These are phyloP conservation scores for Phialocephala subalpina DNA, from an alignment of 2,329 filamentous ascomycete genomes.

Conservation along the genomic window DNA sequence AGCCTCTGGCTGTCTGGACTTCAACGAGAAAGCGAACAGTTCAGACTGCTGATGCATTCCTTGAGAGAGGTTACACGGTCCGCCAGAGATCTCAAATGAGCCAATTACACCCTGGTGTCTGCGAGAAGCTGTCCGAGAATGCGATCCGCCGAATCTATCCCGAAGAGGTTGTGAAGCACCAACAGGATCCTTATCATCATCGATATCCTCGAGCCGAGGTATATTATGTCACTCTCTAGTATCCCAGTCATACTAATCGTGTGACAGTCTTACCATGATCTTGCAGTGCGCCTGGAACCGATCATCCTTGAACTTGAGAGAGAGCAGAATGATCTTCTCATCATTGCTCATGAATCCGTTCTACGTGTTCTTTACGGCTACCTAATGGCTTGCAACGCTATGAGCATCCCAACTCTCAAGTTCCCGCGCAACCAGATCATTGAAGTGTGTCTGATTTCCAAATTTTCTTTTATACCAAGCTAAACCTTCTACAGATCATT, in stretches of 20 bases:
- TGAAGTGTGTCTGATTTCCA: slow-evolving; percentile 61
- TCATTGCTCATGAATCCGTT: slow-evolving; percentile 98
- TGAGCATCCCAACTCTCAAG: slow-evolving; percentile 89
- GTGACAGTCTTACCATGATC: slow-evolving; percentile 89
- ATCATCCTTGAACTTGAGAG: slow-evolving; percentile 97
- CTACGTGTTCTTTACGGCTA: slow-evolving; percentile 96
- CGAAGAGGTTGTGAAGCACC: slow-evolving; percentile 91
- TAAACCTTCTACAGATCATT: slow-evolving; percentile 68
- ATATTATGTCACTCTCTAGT: slow-evolving; percentile 37
- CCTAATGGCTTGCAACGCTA: slow-evolving; percentile 96
- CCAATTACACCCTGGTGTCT: slow-evolving; percentile 95
- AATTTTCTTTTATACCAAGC: neutral
- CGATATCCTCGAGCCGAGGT: slow-evolving; percentile 94
- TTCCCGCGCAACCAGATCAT: slow-evolving; percentile 98
- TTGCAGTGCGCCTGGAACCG: slow-evolving; percentile 96
- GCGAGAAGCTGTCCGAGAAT: slow-evolving; percentile 88
- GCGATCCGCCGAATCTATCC: slow-evolving; percentile 84
- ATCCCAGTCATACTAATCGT: slow-evolving; percentile 14
- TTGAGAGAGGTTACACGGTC: slow-evolving; percentile 81
- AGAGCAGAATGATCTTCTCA: slow-evolving; percentile 96
- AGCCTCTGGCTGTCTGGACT: slow-evolving; percentile 91
- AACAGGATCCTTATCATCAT: slow-evolving; percentile 95
- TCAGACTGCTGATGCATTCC: slow-evolving; percentile 86
- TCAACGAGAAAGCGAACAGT: slow-evolving; percentile 90
- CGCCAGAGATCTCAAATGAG: slow-evolving; percentile 95